phyloP scores from a whole-genome alignment of 495 filamentous ascomycete genomes.

The Penicillium fimorum region DNA sequence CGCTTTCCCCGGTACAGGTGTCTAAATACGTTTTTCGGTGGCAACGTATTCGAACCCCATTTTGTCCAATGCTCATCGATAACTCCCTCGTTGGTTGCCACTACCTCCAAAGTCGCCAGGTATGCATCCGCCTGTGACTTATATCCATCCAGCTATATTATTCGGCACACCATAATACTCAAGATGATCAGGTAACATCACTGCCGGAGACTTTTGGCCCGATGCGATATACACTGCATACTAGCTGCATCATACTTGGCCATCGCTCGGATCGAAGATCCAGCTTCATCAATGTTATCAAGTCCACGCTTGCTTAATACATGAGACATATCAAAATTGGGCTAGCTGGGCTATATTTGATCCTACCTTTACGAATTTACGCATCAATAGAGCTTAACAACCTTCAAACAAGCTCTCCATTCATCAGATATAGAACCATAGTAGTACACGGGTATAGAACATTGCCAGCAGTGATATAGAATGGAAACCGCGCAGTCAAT shows the following conservation, averaged over 20 bases:
- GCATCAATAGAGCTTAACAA: conserved; percentile 1
- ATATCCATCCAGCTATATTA: conserved; percentile 1
- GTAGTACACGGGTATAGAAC: conserved; percentile 28
- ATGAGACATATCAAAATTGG: neutral
- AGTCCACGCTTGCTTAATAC: neutral
- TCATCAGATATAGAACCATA: conserved; percentile 4
- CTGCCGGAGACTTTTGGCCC: neutral
- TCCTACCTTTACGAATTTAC: conserved; percentile 4
- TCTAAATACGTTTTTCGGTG: conserved; percentile 46
- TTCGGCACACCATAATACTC: neutral
- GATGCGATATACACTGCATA: neutral
- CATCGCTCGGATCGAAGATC: neutral
- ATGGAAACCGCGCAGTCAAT: neutral
- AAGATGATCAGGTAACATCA: neutral
- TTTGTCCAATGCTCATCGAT: neutral
- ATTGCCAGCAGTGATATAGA: conserved; percentile 7
- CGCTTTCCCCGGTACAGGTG: conserved; percentile 92
- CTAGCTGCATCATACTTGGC: neutral
- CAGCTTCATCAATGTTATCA: neutral
- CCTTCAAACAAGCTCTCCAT: conserved; percentile 7
- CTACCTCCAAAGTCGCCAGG: neutral
- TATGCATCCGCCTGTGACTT: neutral
- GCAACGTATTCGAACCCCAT: neutral
- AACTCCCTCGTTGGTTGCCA: neutral
- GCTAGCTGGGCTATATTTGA: neutral